These are phyloP conservation scores for Citropsis articulata DNA, from an alignment of 345 rosid species.

Conservation along the genomic window DNA sequence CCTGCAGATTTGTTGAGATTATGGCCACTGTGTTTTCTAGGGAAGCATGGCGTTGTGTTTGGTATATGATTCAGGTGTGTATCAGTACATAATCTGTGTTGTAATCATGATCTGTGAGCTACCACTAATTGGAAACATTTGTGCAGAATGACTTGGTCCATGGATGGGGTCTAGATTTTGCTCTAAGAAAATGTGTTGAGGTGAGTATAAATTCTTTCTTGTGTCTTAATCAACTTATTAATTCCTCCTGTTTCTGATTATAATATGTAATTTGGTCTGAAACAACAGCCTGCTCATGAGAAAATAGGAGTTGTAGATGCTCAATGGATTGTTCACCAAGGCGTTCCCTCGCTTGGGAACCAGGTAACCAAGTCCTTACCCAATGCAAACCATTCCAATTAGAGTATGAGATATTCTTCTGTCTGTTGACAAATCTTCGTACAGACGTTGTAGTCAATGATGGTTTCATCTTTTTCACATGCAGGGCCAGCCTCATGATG, in stretches of 20 bases:
- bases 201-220: constrained; percentile 22
- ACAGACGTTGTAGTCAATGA: not conserved
- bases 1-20: constrained; percentile 86
- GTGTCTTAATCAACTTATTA: not conserved
- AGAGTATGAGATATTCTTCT: not conserved
- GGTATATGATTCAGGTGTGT: constrained; percentile 92
- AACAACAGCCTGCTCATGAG: constrained; percentile 59
- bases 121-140: not conserved
- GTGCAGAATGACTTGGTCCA: constrained; percentile 65
- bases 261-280: not conserved
- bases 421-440: not conserved
- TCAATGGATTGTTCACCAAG: constrained; percentile 57
- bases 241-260: not conserved
- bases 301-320: constrained; percentile 64
- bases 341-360: constrained; percentile 60
- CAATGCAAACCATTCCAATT: too few relatives aligned
- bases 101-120: not conserved
- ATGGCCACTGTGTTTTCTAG: constrained; percentile 98
- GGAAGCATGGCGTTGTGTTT: constrained; percentile 92
- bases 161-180: constrained; percentile 69
- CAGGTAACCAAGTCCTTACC: constrained; percentile 29
- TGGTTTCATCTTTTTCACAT: constrained; percentile 9
- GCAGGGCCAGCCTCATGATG: constrained; percentile 46
- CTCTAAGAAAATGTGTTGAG: constrained; percentile 54
- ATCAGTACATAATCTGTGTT: not conserved